Evolutionary conservation across 139 green algal species (phyloP).

Genomic region (Chlamydomonas incerta): DNA sequence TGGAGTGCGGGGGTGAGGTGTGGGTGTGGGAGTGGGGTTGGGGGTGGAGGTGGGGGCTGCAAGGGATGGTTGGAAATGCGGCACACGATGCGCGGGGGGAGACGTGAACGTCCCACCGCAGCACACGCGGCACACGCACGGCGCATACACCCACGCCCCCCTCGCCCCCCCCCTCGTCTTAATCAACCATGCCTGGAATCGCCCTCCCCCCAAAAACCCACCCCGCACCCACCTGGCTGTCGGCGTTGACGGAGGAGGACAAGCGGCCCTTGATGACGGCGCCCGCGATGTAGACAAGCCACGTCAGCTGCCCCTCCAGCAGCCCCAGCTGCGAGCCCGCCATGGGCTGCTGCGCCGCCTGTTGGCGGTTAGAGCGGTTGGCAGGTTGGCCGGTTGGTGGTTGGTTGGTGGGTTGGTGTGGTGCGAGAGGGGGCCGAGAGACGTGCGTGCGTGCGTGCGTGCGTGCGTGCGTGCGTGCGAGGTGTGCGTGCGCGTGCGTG

Average conservation of each 20-base stretch:
- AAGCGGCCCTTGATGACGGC: slow-evolving; percentile 91
- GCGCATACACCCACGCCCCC: no score
- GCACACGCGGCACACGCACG: no score
- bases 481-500: no score
- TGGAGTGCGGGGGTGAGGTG: slow-evolving; percentile 16
- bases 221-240: slow-evolving; percentile 68
- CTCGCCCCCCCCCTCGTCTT: no score
- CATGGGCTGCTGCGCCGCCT: slow-evolving; percentile 28
- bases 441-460: no score
- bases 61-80: not conserved
- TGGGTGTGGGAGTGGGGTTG: not conserved
- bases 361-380: not conserved
- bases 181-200: no score
- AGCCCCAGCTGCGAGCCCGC: slow-evolving; percentile 70
- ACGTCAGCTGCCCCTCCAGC: slow-evolving; percentile 97
- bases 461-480: no score
- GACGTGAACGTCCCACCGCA: no score
- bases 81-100: not conserved
- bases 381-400: no score
- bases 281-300: slow-evolving; percentile 96
- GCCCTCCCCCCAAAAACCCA: not conserved
- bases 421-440: no score
- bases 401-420: no score
- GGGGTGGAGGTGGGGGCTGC: not conserved
- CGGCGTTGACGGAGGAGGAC: slow-evolving; percentile 69